These are phyloP conservation scores for Gelatoporia subvermispora DNA, from an alignment of 768 basidiomycete genomes.

Conservation along the genomic window DNA sequence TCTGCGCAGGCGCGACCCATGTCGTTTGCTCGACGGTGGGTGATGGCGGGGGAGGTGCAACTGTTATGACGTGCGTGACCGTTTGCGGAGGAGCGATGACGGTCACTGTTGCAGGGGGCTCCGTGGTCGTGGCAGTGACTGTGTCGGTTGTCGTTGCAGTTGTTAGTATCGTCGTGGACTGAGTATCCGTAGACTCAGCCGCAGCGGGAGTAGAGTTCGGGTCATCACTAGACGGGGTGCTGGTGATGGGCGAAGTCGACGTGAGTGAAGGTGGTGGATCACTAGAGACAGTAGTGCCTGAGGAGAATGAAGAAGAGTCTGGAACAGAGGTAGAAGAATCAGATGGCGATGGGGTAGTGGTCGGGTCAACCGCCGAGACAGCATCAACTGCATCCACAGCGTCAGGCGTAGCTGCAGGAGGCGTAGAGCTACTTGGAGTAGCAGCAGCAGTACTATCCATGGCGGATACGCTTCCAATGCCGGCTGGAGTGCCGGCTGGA, in stretches of 20 bases:
- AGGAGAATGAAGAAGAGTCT: no score
- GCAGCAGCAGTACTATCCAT: neutral
- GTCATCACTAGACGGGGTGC: no score
- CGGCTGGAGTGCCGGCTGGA: no score
- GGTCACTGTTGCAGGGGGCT: conserved; percentile 16
- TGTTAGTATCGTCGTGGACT: no score
- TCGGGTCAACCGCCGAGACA: conserved; percentile 4
- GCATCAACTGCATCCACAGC: conserved; percentile 1
- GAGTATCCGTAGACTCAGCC: no score
- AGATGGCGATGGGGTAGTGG: no score
- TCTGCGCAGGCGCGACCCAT: conserved; percentile 51
- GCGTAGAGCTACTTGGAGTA: neutral
- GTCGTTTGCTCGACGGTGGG: conserved; percentile 11
- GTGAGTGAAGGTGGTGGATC: no score
- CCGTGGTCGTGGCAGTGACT: conserved; percentile 10
- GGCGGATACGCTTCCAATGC: no score
- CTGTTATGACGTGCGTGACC: conserved; percentile 16
- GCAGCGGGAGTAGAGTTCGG: no score
- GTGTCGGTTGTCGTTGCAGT: conserved; percentile 4
- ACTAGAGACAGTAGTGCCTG: no score
- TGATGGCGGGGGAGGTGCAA: conserved; percentile 11
- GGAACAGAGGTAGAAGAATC: no score
- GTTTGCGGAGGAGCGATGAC: conserved; percentile 11
- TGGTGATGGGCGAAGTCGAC: no score
- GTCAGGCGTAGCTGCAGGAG: neutral